Base-by-base conservation (phyloP, 139 green algal genomes). In the Coccomyxa sp. region DNA sequence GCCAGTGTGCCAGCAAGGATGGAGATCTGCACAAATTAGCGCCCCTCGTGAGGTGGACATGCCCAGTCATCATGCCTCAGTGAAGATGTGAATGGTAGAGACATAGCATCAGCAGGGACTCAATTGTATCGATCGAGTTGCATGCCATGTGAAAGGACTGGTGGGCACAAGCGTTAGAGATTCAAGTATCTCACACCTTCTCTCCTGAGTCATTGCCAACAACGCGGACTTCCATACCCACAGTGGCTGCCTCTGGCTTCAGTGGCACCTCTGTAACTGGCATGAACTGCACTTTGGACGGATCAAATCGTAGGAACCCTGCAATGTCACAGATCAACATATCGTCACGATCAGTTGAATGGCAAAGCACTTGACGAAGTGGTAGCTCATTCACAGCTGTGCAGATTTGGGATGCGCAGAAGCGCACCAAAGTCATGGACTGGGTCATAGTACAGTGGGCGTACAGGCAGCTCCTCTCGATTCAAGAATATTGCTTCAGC, bases 401-500 rank as follows among this genome's bases (percentile, higher is more conserved):
- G 63, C 18, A 71, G 63, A 9, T 25, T 71, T 71, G 63, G 18
- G 63, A 71, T 71, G 63, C 63, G 21, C 71, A 77, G 77, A 31
- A 76, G 21, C 83, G 63, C 77, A 86, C 76, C 88, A 85, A 91
- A 91, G 68, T 91, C 88, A 74, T 91, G 88, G 28, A 91, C 82
- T 51, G 88, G 88, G 67, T 91, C 88, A n/a, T 84, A 82, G 71
- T 89, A 91, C 17, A 91, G 38, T 16, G 88, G 84, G 16, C 75
- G 63, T 38, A 90, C 87, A 7, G 82, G 79, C 58, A 91, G 82
- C 79, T 98, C 95, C 87, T 98, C 95, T 0, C 93, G 89, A 81
- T 98, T 97, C 21, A 96, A 85, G 81, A 98, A 98, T 63, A 98
- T 92, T 57, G 95, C 95, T 85, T 98, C 95, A 9, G 95, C 95